Evolutionary conservation across 2,329 filamentous ascomycete genomes (phyloP).

Genomic region (Aspergillus alliaceus): DNA sequence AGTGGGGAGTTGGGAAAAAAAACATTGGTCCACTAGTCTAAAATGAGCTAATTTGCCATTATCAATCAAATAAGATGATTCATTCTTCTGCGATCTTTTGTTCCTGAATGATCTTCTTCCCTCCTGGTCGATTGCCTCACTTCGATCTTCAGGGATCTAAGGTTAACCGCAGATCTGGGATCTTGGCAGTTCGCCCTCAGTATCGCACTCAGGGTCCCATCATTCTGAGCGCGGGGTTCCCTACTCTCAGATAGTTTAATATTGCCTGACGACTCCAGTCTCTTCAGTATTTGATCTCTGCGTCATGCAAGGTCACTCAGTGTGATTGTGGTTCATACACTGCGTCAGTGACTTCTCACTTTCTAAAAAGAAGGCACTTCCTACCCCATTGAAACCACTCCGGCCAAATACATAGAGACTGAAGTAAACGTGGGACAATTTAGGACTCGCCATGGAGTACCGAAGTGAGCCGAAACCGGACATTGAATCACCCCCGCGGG

Average conservation of each 20-base stretch:
- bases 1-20: background rate
- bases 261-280: too few relatives aligned
- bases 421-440: background rate
- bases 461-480: conserved; percentile 11
- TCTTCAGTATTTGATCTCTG: background rate
- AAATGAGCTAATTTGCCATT: background rate
- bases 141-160: background rate
- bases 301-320: background rate
- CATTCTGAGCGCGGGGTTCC: background rate
- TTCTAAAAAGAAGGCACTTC: background rate
- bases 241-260: background rate
- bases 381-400: background rate
- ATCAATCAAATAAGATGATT: background rate
- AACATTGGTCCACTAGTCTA: conserved; percentile 1
- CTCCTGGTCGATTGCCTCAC: background rate
- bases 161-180: background rate
- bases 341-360: background rate
- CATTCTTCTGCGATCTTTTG: background rate
- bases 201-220: background rate
- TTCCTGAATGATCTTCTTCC: background rate
- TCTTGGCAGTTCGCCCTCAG: background rate
- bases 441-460: conserved; percentile 1
- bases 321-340: background rate
- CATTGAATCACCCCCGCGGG: conserved; percentile 10
- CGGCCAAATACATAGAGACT: background rate